phyloP scores from a whole-genome alignment of 2,329 filamentous ascomycete species.

The Sporothrix protearum region DNA sequence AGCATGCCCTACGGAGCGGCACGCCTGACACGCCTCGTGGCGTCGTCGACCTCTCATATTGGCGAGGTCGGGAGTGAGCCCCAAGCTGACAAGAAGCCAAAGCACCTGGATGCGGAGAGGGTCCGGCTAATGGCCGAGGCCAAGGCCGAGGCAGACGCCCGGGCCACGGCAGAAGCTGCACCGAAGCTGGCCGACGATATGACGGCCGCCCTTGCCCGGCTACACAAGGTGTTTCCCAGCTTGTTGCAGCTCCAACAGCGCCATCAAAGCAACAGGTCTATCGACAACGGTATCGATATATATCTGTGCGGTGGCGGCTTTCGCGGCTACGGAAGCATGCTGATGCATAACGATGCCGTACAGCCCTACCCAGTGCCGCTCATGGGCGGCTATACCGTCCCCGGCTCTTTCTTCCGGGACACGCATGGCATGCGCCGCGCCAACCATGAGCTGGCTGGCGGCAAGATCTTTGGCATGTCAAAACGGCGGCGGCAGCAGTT shows the following conservation, averaged over 20 bases:
- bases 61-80: background rate
- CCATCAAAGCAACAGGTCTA: slow-evolving; percentile 38
- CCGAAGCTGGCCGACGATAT: slow-evolving; percentile 57
- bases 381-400: slow-evolving; percentile 73
- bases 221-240: slow-evolving; percentile 47
- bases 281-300: slow-evolving; percentile 55
- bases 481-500: slow-evolving; percentile 76
- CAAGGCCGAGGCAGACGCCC: slow-evolving; percentile 36
- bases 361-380: slow-evolving; percentile 78
- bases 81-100: background rate
- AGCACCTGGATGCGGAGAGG: background rate
- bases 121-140: background rate
- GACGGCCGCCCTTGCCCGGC: slow-evolving; percentile 54
- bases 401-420: slow-evolving; percentile 56
- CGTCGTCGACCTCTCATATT: background rate
- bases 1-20: slow-evolving; percentile 62
- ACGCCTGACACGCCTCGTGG: slow-evolving; percentile 46
- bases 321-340: slow-evolving; percentile 82
- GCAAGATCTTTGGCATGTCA: slow-evolving; percentile 72
- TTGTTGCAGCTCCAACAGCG: slow-evolving; percentile 39
- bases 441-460: slow-evolving; percentile 48
- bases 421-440: slow-evolving; percentile 50
- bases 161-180: slow-evolving; percentile 46
- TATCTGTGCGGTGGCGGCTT: slow-evolving; percentile 91
- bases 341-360: slow-evolving; percentile 73